Evolutionary conservation across 345 rosid genomes (phyloP).

Genomic region (Eucalyptus melliodora): DNA sequence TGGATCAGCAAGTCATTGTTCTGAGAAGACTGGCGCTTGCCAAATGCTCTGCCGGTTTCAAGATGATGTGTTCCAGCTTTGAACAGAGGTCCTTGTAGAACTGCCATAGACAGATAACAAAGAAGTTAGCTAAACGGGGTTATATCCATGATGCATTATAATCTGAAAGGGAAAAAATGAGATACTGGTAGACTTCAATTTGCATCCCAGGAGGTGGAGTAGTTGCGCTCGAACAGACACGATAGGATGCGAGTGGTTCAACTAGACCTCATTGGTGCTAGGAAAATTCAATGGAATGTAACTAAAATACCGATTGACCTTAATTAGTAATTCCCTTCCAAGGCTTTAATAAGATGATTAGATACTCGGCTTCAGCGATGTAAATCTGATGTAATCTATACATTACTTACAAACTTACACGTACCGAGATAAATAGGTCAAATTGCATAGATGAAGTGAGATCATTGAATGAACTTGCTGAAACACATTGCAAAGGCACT

Average conservation of each 20-base stretch:
- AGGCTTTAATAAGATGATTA: neutral
- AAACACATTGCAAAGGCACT: neutral
- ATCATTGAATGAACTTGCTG: neutral
- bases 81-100: constrained; percentile 77
- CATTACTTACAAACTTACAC: neutral
- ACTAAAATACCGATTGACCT: neutral
- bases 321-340: neutral
- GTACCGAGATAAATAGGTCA: neutral
- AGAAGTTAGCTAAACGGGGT: neutral
- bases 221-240: neutral
- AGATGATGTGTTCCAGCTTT: constrained; percentile 64
- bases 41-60: constrained; percentile 47
- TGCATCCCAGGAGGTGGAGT: neutral
- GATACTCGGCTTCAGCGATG: neutral
- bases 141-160: neutral
- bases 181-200: neutral
- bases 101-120: constrained; percentile 14
- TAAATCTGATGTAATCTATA: neutral
- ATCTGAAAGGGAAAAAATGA: neutral
- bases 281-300: neutral
- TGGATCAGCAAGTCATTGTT: constrained; percentile 48
- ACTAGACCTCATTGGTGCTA: neutral
- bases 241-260: neutral
- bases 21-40: constrained; percentile 28
- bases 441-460: neutral